Percentiles rank a stretch among this genome's conserved stretches.
Evolutionary conservation across 768 basidiomycete species (phyloP).

Genomic region (Lentinula edodes): DNA sequence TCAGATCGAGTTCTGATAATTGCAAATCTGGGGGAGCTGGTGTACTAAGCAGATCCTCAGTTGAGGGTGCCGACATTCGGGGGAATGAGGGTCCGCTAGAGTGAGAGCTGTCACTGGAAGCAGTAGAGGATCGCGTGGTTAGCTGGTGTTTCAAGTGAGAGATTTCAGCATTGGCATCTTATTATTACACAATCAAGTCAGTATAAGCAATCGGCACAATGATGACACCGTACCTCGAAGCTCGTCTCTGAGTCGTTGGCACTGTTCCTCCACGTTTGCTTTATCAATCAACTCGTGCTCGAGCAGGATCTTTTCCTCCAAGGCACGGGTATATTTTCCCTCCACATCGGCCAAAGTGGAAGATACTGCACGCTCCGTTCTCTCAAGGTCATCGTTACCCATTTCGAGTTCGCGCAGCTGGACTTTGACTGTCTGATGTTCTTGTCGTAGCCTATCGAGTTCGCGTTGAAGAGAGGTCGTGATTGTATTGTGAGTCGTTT

Average conservation of each 20-base stretch:
- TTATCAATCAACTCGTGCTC: slow-evolving; percentile 95
- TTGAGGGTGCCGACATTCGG: slow-evolving; percentile 20
- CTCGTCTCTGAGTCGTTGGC: slow-evolving; percentile 88
- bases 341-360: slow-evolving; percentile 83
- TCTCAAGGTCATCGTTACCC: slow-evolving; percentile 96
- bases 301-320: slow-evolving; percentile 96
- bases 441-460: slow-evolving; percentile 74
- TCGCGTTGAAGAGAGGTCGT: slow-evolving; percentile 89
- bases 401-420: slow-evolving; percentile 88
- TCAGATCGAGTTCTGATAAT: slow-evolving; percentile 49
- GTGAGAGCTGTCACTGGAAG: slow-evolving; percentile 1
- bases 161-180: slow-evolving; percentile 84
- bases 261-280: slow-evolving; percentile 84
- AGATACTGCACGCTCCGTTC: slow-evolving; percentile 85
- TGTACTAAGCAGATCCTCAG: slow-evolving; percentile 55
- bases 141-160: slow-evolving; percentile 79
- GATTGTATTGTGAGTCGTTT: slow-evolving; percentile 87
- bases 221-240: slow-evolving; percentile 60
- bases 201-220: neutral
- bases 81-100: slow-evolving; percentile 3
- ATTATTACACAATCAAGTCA: slow-evolving; percentile 10
- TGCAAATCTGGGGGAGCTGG: slow-evolving; percentile 57
- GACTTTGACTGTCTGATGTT: slow-evolving; percentile 63
- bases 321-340: slow-evolving; percentile 78
- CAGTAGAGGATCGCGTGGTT: slow-evolving; percentile 26